Evolutionary conservation across 1,284 basidiomycete species (phyloP).

Genomic region (Microbotryum scabiosae): DNA sequence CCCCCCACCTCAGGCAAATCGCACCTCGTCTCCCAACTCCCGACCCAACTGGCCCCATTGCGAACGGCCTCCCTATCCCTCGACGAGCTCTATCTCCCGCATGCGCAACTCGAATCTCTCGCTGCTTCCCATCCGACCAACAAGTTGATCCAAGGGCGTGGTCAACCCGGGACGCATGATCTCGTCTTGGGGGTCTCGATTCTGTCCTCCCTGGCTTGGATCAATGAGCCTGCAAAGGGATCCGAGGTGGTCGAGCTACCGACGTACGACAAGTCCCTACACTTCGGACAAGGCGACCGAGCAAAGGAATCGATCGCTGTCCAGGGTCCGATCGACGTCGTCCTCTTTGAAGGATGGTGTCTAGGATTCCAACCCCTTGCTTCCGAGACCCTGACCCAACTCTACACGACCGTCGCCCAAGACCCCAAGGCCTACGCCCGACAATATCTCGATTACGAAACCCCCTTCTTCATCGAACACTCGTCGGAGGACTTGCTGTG

Average conservation of each 20-base stretch:
- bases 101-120: constrained; percentile 51
- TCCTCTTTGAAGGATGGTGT: constrained; percentile 67
- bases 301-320: constrained; percentile 43
- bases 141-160: constrained; percentile 61
- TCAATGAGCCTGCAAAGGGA: constrained; percentile 38
- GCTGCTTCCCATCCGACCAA: constrained; percentile 54
- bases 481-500: constrained; percentile 49
- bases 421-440: constrained; percentile 6
- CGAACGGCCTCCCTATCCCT: constrained; percentile 63
- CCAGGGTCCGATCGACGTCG: constrained; percentile 58
- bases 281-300: constrained; percentile 73
- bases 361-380: constrained; percentile 42
- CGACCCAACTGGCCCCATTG: constrained; percentile 48
- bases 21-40: constrained; percentile 54
- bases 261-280: constrained; percentile 76
- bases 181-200: constrained; percentile 53
- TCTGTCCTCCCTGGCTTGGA: constrained; percentile 49
- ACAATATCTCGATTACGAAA: constrained; percentile 19
- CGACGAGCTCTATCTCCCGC: constrained; percentile 76
- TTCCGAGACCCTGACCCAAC: constrained; percentile 38
- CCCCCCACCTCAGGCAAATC: constrained; percentile 57
- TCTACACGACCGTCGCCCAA: constrained; percentile 32
- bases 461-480: constrained; percentile 33
- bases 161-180: constrained; percentile 83
- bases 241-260: constrained; percentile 54